Conservation (phyloP, 208 protist genomes). For the Trypanosoma cruzi region DNA sequence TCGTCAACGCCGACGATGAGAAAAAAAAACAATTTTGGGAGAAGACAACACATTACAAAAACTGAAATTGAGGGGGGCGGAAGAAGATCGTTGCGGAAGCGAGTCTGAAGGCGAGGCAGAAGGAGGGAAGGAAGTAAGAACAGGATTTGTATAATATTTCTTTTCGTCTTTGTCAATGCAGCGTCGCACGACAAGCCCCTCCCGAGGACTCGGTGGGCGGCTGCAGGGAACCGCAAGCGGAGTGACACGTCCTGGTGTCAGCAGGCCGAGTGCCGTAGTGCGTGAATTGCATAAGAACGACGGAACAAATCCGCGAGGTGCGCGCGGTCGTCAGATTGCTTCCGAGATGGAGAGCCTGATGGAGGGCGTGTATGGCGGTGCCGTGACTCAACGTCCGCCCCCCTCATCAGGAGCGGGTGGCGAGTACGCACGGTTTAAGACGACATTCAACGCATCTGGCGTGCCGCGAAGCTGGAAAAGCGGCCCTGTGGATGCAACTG, state of each 20-base stretch:
- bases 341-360: slow-evolving; percentile 57
- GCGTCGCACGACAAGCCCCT: slow-evolving; percentile 17
- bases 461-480: slow-evolving; percentile 38
- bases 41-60: neutral
- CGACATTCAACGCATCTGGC: slow-evolving; percentile 14
- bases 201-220: slow-evolving; percentile 4
- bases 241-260: slow-evolving; percentile 18
- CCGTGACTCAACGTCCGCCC: slow-evolving; percentile 22
- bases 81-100: neutral
- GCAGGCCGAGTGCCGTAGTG: slow-evolving; percentile 29
- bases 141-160: neutral
- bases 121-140: neutral
- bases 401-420: neutral
- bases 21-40: neutral
- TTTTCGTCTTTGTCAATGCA: slow-evolving; percentile 15
- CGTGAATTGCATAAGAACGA: slow-evolving; percentile 40
- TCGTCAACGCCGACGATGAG: no score
- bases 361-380: slow-evolving; percentile 59
- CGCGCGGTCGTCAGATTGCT: slow-evolving; percentile 47
- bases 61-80: neutral
- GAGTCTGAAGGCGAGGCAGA: neutral
- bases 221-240: slow-evolving; percentile 2
- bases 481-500: slow-evolving; percentile 52
- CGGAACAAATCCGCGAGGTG: slow-evolving; percentile 30
- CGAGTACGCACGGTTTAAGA: slow-evolving; percentile 26